Conservation (phyloP, 768 basidiomycete genomes). For the Suillus plorans region DNA sequence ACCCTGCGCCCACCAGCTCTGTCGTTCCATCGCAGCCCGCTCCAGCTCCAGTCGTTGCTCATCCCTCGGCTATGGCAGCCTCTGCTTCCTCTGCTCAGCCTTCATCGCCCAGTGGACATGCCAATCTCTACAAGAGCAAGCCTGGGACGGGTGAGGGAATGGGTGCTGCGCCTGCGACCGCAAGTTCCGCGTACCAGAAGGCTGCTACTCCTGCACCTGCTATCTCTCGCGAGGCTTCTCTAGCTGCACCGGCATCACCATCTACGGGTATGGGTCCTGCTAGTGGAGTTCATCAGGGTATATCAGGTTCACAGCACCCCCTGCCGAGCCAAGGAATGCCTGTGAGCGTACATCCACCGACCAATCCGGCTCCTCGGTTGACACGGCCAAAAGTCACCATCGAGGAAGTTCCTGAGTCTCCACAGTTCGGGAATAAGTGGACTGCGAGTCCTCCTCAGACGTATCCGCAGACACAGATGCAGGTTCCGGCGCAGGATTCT, state of each 20-base stretch:
- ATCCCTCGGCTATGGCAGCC: not conserved
- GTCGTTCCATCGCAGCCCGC: not conserved
- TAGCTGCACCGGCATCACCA: not conserved
- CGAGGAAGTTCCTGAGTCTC: constrained; percentile 27
- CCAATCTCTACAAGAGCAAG: not conserved
- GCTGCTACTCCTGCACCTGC: not conserved
- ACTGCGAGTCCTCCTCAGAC: constrained; percentile 4
- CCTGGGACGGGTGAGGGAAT: not conserved
- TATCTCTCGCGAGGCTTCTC: not conserved
- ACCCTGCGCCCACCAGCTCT: not conserved
- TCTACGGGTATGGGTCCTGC: not conserved
- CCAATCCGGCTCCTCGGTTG: constrained; percentile 9
- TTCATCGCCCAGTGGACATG: not conserved
- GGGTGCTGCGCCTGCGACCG: not conserved
- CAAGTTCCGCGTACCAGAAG: not conserved
- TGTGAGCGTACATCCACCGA: not conserved
- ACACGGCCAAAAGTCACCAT: constrained; percentile 28
- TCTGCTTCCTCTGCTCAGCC: not conserved
- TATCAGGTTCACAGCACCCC: not conserved
- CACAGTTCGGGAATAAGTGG: constrained; percentile 13
- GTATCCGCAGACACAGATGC: constrained; percentile 5
- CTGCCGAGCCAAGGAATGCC: not conserved
- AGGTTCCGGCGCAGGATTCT: constrained; percentile 10
- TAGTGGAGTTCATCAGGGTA: not conserved
- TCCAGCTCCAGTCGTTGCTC: not conserved